Percentiles rank a stretch among this genome's conserved stretches.
Conservation (phyloP, 2,329 filamentous ascomycete species). For the Phialophora expanda region DNA sequence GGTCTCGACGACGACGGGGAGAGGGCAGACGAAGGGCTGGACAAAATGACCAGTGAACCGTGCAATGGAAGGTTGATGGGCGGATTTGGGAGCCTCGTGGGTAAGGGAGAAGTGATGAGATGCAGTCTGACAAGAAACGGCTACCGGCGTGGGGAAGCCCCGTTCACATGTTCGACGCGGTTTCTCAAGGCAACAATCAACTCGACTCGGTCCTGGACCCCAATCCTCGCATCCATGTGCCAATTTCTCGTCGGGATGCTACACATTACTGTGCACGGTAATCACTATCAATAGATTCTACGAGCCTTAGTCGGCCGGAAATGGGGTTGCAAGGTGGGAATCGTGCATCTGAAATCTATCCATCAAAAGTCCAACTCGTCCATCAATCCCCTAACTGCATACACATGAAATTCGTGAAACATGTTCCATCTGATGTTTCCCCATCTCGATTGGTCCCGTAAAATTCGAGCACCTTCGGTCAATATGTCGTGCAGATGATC, state of each 20-base stretch:
- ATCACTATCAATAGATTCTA: not conserved
- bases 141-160: conserved; percentile 12
- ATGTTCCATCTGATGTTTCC: not conserved
- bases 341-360: conserved; percentile 4
- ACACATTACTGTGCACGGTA: not conserved
- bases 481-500: not conserved
- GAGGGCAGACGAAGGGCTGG: not conserved
- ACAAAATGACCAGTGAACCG: not conserved
- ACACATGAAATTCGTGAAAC: conserved; percentile 19
- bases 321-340: not conserved
- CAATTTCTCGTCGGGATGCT: not conserved
- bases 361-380: not conserved
- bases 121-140: conserved; percentile 18
- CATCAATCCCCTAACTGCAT: conserved; percentile 1
- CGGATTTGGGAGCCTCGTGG: conserved; percentile 1
- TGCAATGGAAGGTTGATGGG: not conserved
- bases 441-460: not conserved
- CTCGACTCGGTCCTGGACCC: not conserved
- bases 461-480: not conserved
- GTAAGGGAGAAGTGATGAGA: conserved; percentile 8
- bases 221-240: not conserved
- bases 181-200: conserved; percentile 12
- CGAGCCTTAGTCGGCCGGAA: not conserved
- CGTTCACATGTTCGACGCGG: conserved; percentile 6
- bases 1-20: not conserved